These are phyloP conservation scores for Agrocybe pediades DNA, from an alignment of 768 basidiomycete species.

Conservation along the genomic window DNA sequence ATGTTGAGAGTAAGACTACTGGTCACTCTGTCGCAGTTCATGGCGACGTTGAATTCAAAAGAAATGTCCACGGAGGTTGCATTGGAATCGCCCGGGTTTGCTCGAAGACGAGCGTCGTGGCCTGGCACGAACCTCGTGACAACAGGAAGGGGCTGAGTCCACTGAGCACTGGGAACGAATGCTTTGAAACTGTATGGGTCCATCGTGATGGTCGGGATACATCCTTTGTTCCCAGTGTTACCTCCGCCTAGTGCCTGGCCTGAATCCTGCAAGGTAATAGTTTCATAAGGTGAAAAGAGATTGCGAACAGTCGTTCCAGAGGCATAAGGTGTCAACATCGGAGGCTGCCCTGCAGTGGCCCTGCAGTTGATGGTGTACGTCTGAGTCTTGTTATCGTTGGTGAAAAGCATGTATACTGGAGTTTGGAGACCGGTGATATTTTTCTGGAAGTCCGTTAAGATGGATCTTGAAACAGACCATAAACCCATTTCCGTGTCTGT, in stretches of 20 bases:
- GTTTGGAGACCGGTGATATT: slow-evolving; percentile 61
- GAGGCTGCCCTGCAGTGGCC: slow-evolving; percentile 36
- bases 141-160: slow-evolving; percentile 71
- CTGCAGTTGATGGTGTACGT: slow-evolving; percentile 68
- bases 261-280: slow-evolving; percentile 69
- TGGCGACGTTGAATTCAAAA: slow-evolving; percentile 77
- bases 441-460: slow-evolving; percentile 57
- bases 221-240: slow-evolving; percentile 67
- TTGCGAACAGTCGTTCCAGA: slow-evolving; percentile 68
- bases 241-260: slow-evolving; percentile 62
- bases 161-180: slow-evolving; percentile 67
- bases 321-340: slow-evolving; percentile 82
- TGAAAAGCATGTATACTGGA: slow-evolving; percentile 83
- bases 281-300: slow-evolving; percentile 82
- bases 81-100: slow-evolving; percentile 44
- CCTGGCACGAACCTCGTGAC: slow-evolving; percentile 84
- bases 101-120: slow-evolving; percentile 76
- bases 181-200: slow-evolving; percentile 81
- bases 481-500: slow-evolving; percentile 86
- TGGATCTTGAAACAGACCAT: slow-evolving; percentile 78
- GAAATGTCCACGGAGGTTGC: slow-evolving; percentile 65
- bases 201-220: slow-evolving; percentile 66
- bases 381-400: slow-evolving; percentile 79
- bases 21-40: slow-evolving; percentile 76
- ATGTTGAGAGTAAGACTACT: slow-evolving; percentile 64